A percentile compares a stretch with the other conserved stretches of the same genome.
Conservation (phyloP, 257 asterid species). For the Plectranthus barbatus region DNA sequence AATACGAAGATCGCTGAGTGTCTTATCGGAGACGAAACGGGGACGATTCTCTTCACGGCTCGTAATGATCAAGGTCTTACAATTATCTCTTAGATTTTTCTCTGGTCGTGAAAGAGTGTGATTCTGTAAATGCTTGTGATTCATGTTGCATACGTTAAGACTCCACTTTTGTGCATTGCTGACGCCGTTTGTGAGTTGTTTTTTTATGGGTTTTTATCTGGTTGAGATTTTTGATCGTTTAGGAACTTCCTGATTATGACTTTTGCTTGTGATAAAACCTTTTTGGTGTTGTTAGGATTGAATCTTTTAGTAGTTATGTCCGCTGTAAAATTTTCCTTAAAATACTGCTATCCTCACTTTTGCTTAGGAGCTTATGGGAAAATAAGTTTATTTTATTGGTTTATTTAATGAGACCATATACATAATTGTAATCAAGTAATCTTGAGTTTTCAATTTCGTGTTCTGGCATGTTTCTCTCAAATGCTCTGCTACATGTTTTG, state of each 20-base stretch:
- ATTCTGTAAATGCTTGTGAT: background rate
- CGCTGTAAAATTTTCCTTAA: background rate
- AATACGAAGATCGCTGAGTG: slow-evolving; percentile 62
- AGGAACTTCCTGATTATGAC: background rate
- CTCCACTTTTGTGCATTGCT: background rate
- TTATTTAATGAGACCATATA: background rate
- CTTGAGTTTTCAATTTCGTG: background rate
- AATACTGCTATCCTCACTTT: background rate
- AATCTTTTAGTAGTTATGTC: background rate
- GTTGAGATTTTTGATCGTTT: background rate
- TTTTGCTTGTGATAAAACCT: background rate
- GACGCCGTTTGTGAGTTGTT: background rate
- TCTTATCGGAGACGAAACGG: slow-evolving; percentile 71
- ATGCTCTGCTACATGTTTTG: background rate
- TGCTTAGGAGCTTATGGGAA: too few relatives aligned
- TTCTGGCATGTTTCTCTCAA: background rate
- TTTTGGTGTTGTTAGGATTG: background rate
- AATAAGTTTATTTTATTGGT: background rate
- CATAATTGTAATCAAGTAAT: too few relatives aligned
- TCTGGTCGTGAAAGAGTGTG: background rate
- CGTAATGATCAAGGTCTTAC: slow-evolving; percentile 69
- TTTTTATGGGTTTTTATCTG: background rate
- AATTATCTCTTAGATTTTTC: background rate
- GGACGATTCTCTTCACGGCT: slow-evolving; percentile 67
- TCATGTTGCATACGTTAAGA: background rate